phyloP scores from a whole-genome alignment of 2,329 filamentous ascomycete species.

The Botrytis galanthina region DNA sequence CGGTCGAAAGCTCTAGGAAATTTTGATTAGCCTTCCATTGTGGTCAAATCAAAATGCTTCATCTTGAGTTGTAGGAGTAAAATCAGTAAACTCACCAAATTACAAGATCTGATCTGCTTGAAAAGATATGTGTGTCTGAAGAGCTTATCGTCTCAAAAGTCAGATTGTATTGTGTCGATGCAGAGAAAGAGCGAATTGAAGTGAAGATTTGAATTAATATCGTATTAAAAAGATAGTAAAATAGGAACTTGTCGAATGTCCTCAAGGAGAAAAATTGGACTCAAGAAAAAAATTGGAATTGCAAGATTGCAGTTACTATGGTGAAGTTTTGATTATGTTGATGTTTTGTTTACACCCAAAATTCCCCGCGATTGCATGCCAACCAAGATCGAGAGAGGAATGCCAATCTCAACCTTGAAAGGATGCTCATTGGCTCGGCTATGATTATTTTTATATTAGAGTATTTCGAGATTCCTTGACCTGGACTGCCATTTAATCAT shows the following conservation, averaged over 20 bases:
- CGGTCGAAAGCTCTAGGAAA: neutral
- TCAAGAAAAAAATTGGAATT: neutral
- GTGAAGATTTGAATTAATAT: neutral
- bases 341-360: slow-evolving; percentile 21
- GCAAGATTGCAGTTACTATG: neutral
- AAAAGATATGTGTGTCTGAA: neutral
- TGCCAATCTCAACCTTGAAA: slow-evolving; percentile 4
- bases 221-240: neutral
- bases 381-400: slow-evolving; percentile 7
- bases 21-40: slow-evolving; percentile 5
- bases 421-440: neutral
- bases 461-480: neutral
- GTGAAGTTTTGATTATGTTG: slow-evolving; percentile 13
- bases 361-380: slow-evolving; percentile 10
- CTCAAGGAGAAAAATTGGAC: neutral
- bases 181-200: slow-evolving; percentile 16
- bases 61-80: neutral
- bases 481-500: neutral
- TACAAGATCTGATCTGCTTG: neutral
- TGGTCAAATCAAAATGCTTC: neutral
- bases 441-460: neutral
- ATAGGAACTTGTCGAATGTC: neutral
- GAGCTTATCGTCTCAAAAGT: slow-evolving; percentile 1
- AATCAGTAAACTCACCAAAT: neutral
- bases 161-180: neutral